Conservation (phyloP, 1,139 yeast species). For the Suhomyces bokatorum region DNA sequence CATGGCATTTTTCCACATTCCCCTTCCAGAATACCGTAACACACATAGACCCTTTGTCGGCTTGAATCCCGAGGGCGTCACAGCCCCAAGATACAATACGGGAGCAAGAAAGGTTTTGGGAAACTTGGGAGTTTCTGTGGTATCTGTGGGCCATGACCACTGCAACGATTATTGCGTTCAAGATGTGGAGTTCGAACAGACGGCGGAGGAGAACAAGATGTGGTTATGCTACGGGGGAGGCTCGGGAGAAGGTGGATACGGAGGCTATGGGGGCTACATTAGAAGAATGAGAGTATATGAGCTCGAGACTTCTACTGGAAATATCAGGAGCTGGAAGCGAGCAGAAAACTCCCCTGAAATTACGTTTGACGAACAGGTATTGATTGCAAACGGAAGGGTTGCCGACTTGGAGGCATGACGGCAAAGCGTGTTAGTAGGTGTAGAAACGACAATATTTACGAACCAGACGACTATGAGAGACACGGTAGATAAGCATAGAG, state of each 20-base stretch:
- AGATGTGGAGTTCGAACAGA: slow-evolving; percentile 31
- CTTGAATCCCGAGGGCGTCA: slow-evolving; percentile 63
- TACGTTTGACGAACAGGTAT: slow-evolving; percentile 55
- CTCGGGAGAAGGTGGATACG: slow-evolving; percentile 92
- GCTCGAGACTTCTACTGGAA: slow-evolving; percentile 52
- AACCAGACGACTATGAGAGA: too few relatives aligned
- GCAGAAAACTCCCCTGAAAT: slow-evolving; percentile 53
- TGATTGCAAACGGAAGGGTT: slow-evolving; percentile 53
- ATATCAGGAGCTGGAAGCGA: slow-evolving; percentile 75
- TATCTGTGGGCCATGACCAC: slow-evolving; percentile 91
- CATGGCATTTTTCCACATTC: slow-evolving; percentile 94
- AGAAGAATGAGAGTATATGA: slow-evolving; percentile 76
- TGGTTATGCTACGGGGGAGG: slow-evolving; percentile 97
- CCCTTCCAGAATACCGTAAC: slow-evolving; percentile 77
- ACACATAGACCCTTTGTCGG: slow-evolving; percentile 54
- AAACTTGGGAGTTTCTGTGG: slow-evolving; percentile 66
- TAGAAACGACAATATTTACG: too few relatives aligned
- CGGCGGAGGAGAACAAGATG: slow-evolving; percentile 40
- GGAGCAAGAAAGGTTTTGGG: slow-evolving; percentile 61
- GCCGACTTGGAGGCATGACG: slow-evolving; percentile 12
- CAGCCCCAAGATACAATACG: slow-evolving; percentile 73
- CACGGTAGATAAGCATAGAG: too few relatives aligned
- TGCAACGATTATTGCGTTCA: slow-evolving; percentile 84
- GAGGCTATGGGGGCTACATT: slow-evolving; percentile 82
- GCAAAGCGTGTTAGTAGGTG: too few relatives aligned